These are phyloP conservation scores for Warburgia ugandensis DNA, from an alignment of 164 flowering plant species.

Conservation along the genomic window DNA sequence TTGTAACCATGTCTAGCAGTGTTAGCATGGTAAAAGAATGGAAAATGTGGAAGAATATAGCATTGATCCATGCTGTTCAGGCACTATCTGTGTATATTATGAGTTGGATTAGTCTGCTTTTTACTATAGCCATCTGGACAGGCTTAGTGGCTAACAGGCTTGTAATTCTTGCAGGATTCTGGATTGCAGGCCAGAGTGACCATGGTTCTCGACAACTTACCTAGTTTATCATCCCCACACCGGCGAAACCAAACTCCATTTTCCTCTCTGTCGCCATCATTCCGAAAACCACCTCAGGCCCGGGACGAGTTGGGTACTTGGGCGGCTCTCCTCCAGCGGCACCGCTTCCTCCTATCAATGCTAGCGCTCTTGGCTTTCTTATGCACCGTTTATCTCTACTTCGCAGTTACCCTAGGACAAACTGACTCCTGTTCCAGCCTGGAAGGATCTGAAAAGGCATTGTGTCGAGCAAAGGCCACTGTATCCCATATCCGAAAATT, in stretches of 20 bases:
- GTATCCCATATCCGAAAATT: constrained; percentile 37
- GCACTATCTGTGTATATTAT: no score
- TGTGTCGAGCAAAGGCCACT: constrained; percentile 45
- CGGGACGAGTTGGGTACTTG: constrained; percentile 55
- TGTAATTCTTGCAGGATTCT: no score
- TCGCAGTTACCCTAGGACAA: constrained; percentile 64
- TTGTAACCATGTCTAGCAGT: no score
- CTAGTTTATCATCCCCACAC: constrained; percentile 42
- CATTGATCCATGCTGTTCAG: no score
- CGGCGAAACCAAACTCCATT: constrained; percentile 34
- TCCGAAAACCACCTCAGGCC: constrained; percentile 26
- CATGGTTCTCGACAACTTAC: no score
- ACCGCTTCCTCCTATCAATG: constrained; percentile 61
- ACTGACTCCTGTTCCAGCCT: constrained; percentile 42
- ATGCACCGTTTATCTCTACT: constrained; percentile 70
- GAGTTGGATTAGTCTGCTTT: no score
- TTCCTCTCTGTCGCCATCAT: constrained; percentile 29
- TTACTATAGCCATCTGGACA: no score
- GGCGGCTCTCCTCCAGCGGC: constrained; percentile 44
- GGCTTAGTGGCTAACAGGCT: no score
- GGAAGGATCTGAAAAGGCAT: constrained; percentile 35
- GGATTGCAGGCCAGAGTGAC: no score
- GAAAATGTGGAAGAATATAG: no score
- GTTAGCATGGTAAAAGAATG: no score
- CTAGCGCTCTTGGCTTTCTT: constrained; percentile 47